Evolutionary conservation across 176 grass and related monocot genomes (phyloP).

Genomic region (Tuctoria greenei): DNA sequence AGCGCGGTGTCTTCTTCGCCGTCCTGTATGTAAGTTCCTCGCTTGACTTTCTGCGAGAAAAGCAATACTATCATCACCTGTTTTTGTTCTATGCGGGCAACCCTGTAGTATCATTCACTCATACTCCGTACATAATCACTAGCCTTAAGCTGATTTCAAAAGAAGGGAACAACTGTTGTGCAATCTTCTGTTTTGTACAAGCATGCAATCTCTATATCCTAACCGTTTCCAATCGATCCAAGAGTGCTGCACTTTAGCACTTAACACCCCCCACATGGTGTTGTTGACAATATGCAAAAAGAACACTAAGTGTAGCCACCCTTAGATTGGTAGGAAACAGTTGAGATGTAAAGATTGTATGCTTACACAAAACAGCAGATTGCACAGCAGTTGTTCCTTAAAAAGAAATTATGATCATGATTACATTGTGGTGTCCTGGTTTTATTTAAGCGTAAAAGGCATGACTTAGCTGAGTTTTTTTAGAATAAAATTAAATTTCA

Average conservation of each 20-base stretch:
- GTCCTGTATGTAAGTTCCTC: conserved; percentile 70
- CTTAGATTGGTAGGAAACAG: no score
- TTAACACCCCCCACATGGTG: no score
- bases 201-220: no score
- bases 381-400: no score
- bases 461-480: not conserved
- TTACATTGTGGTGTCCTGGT: conserved; percentile 2
- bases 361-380: no score
- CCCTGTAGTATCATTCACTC: not conserved
- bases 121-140: not conserved
- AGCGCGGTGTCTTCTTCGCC: conserved; percentile 56
- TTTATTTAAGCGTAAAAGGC: not conserved
- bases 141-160: not conserved
- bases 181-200: no score
- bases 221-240: no score
- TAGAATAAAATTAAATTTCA: not conserved
- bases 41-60: not conserved
- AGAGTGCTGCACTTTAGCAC: no score
- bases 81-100: not conserved
- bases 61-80: not conserved
- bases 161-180: no score
- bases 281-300: no score
- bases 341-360: no score
- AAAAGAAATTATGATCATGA: not conserved
- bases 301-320: no score